A percentile compares a stretch with the other conserved stretches of the same genome.
phyloP scores from a whole-genome alignment of 768 basidiomycete genomes.

The Macrolepiota dolichaula region DNA sequence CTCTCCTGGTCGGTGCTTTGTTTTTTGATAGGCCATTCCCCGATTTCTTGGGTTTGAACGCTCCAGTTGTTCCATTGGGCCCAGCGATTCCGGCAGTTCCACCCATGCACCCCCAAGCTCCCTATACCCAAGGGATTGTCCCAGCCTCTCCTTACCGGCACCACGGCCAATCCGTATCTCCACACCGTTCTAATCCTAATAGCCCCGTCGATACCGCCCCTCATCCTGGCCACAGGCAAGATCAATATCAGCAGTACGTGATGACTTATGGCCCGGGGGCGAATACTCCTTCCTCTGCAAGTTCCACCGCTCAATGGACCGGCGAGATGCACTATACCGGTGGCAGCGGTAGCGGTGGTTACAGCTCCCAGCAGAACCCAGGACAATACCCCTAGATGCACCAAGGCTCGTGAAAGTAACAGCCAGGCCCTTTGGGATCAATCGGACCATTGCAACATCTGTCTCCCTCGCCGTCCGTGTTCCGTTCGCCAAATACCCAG shows the following conservation, averaged over 20 bases:
- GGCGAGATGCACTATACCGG: conserved; percentile 6
- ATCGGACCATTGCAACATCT: conserved; percentile 1
- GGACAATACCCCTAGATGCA: conserved; percentile 6
- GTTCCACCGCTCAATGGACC: conserved; percentile 4
- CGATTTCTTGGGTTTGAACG: conserved; percentile 30
- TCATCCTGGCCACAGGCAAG: conserved; percentile 27
- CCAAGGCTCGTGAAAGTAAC: conserved; percentile 2
- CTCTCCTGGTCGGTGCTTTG: conserved; percentile 48
- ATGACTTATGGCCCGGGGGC: conserved; percentile 20
- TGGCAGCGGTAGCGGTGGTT: background rate
- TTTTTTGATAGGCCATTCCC: conserved; percentile 47
- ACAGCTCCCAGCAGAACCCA: conserved; percentile 7
- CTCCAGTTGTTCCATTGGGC: conserved; percentile 24
- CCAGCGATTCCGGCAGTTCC: conserved; percentile 25
- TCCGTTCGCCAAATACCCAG: conserved; percentile 4
- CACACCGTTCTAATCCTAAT: conserved; percentile 31
- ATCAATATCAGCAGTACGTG: conserved; percentile 31
- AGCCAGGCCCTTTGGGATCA: background rate
- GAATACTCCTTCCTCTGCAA: conserved; percentile 4
- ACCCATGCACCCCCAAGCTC: conserved; percentile 25
- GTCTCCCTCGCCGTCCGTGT: background rate
- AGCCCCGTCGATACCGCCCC: conserved; percentile 29
- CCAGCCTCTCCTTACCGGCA: conserved; percentile 29
- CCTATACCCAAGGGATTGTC: conserved; percentile 27
- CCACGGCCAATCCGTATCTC: conserved; percentile 30